phyloP scores from a whole-genome alignment of 768 basidiomycete genomes.

The Punctularia strigosozonata region DNA sequence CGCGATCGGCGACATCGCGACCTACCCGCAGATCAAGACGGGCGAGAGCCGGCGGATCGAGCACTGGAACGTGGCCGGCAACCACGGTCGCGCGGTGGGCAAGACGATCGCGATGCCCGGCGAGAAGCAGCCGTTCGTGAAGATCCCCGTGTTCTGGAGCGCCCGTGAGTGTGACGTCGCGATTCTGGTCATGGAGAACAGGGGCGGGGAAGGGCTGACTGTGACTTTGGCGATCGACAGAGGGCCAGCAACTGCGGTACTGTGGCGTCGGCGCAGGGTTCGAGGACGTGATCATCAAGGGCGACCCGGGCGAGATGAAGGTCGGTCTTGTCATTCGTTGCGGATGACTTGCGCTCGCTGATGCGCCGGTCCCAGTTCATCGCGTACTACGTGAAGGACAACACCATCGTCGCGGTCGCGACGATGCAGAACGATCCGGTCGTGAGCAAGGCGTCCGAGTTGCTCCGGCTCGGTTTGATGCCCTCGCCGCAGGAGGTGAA shows the following conservation, averaged over 20 bases:
- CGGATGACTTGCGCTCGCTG: background rate
- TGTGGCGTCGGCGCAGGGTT: conserved; percentile 60
- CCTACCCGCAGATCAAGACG: conserved; percentile 49
- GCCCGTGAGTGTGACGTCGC: conserved; percentile 47
- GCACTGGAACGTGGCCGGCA: conserved; percentile 89
- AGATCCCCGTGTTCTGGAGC: conserved; percentile 86
- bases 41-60: conserved; percentile 57
- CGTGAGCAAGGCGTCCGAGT: conserved; percentile 65
- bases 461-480: conserved; percentile 72
- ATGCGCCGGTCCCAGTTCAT: conserved; percentile 56
- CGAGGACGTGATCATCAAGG: conserved; percentile 72
- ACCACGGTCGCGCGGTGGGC: conserved; percentile 78
- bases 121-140: conserved; percentile 54
- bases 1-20: conserved; percentile 77
- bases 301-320: conserved; percentile 68
- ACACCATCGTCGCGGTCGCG: conserved; percentile 56
- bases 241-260: conserved; percentile 82
- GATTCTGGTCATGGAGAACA: too few relatives aligned
- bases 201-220: too few relatives aligned
- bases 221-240: conserved; percentile 22
- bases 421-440: conserved; percentile 80
- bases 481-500: conserved; percentile 63
- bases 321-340: conserved; percentile 21
- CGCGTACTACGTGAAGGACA: conserved; percentile 63
- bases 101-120: conserved; percentile 51